These are phyloP conservation scores for Clonostachys rosea DNA, from an alignment of 2,329 filamentous ascomycete genomes.

Conservation along the genomic window DNA sequence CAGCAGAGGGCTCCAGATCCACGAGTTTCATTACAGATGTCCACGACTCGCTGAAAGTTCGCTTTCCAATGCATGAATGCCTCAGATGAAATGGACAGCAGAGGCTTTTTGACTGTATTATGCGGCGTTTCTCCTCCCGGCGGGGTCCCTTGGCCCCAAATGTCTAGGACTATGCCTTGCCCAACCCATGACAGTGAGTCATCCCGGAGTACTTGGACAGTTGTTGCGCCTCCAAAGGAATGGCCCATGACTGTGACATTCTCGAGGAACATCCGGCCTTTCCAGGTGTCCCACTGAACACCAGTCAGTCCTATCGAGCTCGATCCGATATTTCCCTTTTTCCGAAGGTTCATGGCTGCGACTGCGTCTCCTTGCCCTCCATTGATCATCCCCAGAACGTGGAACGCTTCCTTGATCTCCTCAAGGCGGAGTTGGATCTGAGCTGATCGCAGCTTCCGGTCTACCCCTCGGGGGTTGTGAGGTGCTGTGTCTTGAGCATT, in stretches of 20 bases:
- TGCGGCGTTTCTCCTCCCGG: constrained; percentile 34
- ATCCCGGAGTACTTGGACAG: constrained; percentile 54
- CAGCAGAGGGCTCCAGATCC: constrained; percentile 38
- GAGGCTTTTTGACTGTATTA: constrained; percentile 42
- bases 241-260: constrained; percentile 61
- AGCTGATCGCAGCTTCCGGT: constrained; percentile 51
- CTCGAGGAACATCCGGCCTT: constrained; percentile 45
- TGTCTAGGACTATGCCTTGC: constrained; percentile 63
- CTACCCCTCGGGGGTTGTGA: constrained; percentile 54
- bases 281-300: constrained; percentile 52
- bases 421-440: constrained; percentile 60
- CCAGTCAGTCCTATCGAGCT: constrained; percentile 54
- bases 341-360: constrained; percentile 45
- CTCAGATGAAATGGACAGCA: constrained; percentile 62
- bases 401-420: constrained; percentile 60
- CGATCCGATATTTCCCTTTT: constrained; percentile 52
- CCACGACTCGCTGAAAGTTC: constrained; percentile 55
- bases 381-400: constrained; percentile 49
- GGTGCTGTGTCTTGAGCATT: constrained; percentile 46
- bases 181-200: constrained; percentile 49
- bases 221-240: constrained; percentile 63
- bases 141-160: constrained; percentile 52
- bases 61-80: constrained; percentile 67
- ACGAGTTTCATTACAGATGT: constrained; percentile 50
- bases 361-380: constrained; percentile 47